These are phyloP conservation scores for Castanea crenata DNA, from an alignment of 306 rosid genomes.

Conservation along the genomic window DNA sequence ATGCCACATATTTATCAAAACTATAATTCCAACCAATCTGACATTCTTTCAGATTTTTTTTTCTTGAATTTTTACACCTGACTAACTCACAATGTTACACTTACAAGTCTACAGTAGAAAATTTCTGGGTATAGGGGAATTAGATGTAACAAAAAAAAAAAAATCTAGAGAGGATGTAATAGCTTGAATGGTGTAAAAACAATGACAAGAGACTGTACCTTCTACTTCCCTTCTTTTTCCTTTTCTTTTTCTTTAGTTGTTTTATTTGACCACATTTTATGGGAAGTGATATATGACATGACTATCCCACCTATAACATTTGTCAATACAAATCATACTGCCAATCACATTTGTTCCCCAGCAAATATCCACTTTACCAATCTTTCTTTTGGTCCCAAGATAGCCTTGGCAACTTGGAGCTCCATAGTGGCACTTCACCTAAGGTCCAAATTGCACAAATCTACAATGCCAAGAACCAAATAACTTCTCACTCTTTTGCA, in stretches of 20 bases:
- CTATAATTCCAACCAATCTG: background rate
- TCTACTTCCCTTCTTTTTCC: too few relatives aligned
- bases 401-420: conserved; percentile 79
- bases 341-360: conserved; percentile 60
- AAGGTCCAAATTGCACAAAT: conserved; percentile 94
- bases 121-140: background rate
- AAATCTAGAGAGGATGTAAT: background rate
- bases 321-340: conserved; percentile 32
- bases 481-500: background rate
- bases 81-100: background rate
- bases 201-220: too few relatives aligned
- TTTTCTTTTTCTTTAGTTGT: too few relatives aligned
- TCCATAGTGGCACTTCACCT: conserved; percentile 79
- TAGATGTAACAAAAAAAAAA: background rate
- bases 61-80: background rate
- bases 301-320: background rate
- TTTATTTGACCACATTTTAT: too few relatives aligned
- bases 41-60: background rate
- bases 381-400: conserved; percentile 80
- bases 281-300: background rate
- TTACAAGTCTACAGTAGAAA: background rate
- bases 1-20: background rate
- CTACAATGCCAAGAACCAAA: conserved; percentile 32
- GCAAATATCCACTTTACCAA: conserved; percentile 41
- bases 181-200: background rate